Evolutionary conservation across 495 filamentous ascomycete genomes (phyloP).

Genomic region (Penicillium coprophilum): DNA sequence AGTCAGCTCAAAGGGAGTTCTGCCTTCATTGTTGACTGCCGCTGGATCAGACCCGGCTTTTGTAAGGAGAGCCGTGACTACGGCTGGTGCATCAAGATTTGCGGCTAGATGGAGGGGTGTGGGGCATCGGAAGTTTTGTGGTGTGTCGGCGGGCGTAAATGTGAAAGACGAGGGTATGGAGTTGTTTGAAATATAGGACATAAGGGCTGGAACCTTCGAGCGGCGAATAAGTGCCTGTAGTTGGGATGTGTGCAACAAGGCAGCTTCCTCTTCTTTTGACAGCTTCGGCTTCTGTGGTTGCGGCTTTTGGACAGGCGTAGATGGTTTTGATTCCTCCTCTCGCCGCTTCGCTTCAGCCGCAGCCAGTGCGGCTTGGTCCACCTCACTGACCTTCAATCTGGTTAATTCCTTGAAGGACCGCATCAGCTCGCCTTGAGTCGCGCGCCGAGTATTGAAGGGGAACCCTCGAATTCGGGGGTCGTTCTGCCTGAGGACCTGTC

Average conservation of each 20-base stretch:
- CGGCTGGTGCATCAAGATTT: conserved; percentile 66
- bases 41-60: conserved; percentile 77
- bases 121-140: conserved; percentile 79
- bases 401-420: conserved; percentile 90
- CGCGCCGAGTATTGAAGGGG: conserved; percentile 91
- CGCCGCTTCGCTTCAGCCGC: conserved; percentile 44
- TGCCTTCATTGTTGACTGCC: conserved; percentile 60
- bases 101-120: conserved; percentile 85
- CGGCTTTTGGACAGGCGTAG: conserved; percentile 45
- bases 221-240: conserved; percentile 84
- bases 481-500: conserved; percentile 75
- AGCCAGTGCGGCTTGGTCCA: conserved; percentile 60
- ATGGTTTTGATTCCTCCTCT: conserved; percentile 35
- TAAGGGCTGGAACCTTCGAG: conserved; percentile 81
- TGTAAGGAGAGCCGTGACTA: conserved; percentile 72
- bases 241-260: conserved; percentile 78
- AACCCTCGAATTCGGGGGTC: conserved; percentile 85
- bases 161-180: conserved; percentile 63
- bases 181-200: conserved; percentile 79
- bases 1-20: conserved; percentile 80
- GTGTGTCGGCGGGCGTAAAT: conserved; percentile 67
- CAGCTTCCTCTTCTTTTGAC: conserved; percentile 79
- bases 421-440: conserved; percentile 93
- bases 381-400: conserved; percentile 74
- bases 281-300: conserved; percentile 56